Base-by-base conservation (phyloP, 2,329 filamentous ascomycete species). In the Biscogniauxia sp. region DNA sequence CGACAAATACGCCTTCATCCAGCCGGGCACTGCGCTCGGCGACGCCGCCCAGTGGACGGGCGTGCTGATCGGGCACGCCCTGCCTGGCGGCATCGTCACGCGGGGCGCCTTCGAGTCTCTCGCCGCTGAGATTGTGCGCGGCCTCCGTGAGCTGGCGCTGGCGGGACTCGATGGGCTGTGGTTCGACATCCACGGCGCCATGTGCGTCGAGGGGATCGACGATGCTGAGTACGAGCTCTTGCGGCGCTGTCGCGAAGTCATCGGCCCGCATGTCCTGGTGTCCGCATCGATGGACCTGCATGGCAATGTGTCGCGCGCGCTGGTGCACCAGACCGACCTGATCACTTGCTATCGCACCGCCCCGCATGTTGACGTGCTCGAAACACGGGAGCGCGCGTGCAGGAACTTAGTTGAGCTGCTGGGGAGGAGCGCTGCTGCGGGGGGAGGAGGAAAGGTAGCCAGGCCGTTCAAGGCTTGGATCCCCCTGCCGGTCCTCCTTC, bases 151-250 rank as follows among this genome's bases (percentile, higher is more conserved):
- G 0, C 78, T 83, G 0, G 65, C 68, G 0, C 68, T 68, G 20
- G 62, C 66, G 8, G 64, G 64, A 0, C 59, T 84, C 1, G 77
- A 84, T 56, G 82, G 82, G 1, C 67, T 84, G 7, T 84, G 81
- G 81, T 81, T 82, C 58, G 82, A 84, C 61, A 84, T 84, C 28
- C 82, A 84, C 63, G 82, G 82, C 15, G 82, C 82, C 3, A 84
- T 84, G 81, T 80, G 78, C 52, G 82, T 84, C 0, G 78, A 82
- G 41, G 80, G 72, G 0, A 57, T 83, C 5, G 76, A 80, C 45
- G 82, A 84, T 64, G 71, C 69, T 1, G 82, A 84, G 60, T 76
- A 74, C 1, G 78, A 82, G 57, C 76, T 84, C 26, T 71, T 84
- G 20, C 68, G 69, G 13, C 78, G 80, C 0, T 76, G 82, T 13